These are phyloP conservation scores for Aspergillus carbonarius DNA, from an alignment of 2,329 filamentous ascomycete species.

Conservation along the genomic window DNA sequence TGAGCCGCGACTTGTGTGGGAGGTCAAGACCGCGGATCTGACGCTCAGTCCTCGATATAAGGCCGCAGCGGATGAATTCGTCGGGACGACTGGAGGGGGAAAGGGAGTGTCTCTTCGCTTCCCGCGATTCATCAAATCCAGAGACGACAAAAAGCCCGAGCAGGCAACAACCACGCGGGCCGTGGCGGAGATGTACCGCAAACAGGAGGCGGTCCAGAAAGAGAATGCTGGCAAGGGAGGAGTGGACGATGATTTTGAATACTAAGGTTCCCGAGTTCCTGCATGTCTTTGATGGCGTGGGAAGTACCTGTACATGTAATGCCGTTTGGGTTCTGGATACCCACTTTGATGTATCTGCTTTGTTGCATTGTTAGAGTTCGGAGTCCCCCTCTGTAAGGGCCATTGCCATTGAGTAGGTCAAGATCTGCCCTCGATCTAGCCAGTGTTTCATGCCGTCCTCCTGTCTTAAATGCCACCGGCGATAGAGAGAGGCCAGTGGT, in stretches of 20 bases:
- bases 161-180: constrained; percentile 80
- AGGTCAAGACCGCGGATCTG: constrained; percentile 94
- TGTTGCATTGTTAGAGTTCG: not conserved
- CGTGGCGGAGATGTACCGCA: constrained; percentile 95
- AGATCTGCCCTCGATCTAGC: not conserved
- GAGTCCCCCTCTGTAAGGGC: not conserved
- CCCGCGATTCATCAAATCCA: constrained; percentile 84
- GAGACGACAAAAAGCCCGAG: constrained; percentile 95
- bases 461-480: not conserved
- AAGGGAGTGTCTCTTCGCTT: constrained; percentile 87
- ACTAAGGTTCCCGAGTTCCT: constrained; percentile 52
- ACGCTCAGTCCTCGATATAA: constrained; percentile 91
- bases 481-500: not conserved
- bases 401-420: not conserved
- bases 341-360: not conserved
- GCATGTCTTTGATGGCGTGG: not conserved
- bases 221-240: constrained; percentile 81
- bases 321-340: not conserved
- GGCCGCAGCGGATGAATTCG: constrained; percentile 78
- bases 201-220: constrained; percentile 87
- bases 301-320: constrained; percentile 2
- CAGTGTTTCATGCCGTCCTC: not conserved
- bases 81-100: constrained; percentile 66
- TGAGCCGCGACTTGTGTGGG: constrained; percentile 92
- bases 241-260: constrained; percentile 98